Evolutionary conservation across 2,329 filamentous ascomycete species (phyloP), one percentile per base, ranked within the genome.

Genomic region (Akanthomyces uredinophilus): DNA sequence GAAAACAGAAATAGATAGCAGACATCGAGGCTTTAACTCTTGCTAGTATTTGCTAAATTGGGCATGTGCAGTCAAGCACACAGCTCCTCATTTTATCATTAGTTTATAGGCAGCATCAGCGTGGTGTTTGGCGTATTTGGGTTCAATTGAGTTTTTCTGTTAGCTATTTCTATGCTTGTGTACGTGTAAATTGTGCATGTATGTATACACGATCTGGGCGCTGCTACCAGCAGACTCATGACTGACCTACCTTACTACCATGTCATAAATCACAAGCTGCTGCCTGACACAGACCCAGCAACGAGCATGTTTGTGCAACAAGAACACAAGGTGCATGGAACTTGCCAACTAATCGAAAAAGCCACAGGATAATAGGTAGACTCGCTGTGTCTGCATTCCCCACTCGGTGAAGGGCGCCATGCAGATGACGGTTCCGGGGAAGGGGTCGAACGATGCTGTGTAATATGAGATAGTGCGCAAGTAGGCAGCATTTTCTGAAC

Each of bases 121-220:
- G 46, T 61, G 60, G 60, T 50, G 60, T 61, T 55, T 61, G 60
- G 60, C 35, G 60, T 56, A 24, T 43, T 41, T 55, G 41, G 37
- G 11, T 56, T 51, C 11, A 55, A 56, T 61, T 50, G 18, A 61
- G 32, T 22, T 55, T 20, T 56, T 52, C 24, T 14, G 20, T 43
- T 32, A 16, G 8, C 7, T 55, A 27, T 52, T 35, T 11, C 32
- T 22, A 22, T 53, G 24, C 20, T 20, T 46, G 5, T 3, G 29
- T 20, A 10, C 16, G n/a, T 16, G 20, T 39, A 18, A 29, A 4
- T 29, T 13, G 20, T 35, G 29, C 39, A n/a, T 55, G 50, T 44
- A 8, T 58, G 53, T 46, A 20, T 53, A 24, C 47, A 29, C 39
- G n/a, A 22, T 18, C 11, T 3, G 5, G 32, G n/a, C 4, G 29